Percentiles rank a stretch among this genome's conserved stretches.
phyloP scores from a whole-genome alignment of 2,329 filamentous ascomycete genomes.

The Cladosporium phlei region DNA sequence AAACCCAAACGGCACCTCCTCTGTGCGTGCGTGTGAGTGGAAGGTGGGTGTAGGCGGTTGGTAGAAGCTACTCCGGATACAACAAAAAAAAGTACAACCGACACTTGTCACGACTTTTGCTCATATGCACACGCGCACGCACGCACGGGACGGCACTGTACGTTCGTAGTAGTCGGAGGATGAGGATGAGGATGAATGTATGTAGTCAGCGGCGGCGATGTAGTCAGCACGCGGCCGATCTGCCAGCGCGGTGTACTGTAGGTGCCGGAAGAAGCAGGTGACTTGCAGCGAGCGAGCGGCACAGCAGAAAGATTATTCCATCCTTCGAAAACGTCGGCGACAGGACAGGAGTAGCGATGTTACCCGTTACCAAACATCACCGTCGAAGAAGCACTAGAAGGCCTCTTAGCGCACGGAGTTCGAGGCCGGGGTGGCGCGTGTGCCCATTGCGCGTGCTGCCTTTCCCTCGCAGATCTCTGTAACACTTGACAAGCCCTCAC shows the following conservation, averaged over 20 bases:
- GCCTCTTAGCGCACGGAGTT: background rate
- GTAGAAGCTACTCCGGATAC: slow-evolving; percentile 9
- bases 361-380: background rate
- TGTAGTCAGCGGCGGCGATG: background rate
- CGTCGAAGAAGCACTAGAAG: slow-evolving; percentile 8
- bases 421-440: background rate
- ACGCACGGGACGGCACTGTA: background rate
- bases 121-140: background rate
- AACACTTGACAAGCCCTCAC: background rate
- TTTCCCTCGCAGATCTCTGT: background rate
- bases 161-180: no score
- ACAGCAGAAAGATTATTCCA: no score
- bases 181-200: no score
- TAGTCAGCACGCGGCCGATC: background rate
- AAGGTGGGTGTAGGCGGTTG: background rate
- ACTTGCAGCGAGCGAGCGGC: no score
- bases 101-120: slow-evolving; percentile 3
- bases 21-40: background rate
- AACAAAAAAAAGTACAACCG: background rate
- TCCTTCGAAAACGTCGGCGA: no score
- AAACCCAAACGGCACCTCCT: slow-evolving; percentile 9
- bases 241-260: background rate
- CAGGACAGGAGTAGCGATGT: no score
- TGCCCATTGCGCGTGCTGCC: slow-evolving; percentile 2
- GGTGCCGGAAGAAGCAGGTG: slow-evolving; percentile 4